Percentiles rank a stretch among this genome's conserved stretches.
Evolutionary conservation across 352 stramenopile species (phyloP).

Genomic region (Globisporangium heterothallicum): DNA sequence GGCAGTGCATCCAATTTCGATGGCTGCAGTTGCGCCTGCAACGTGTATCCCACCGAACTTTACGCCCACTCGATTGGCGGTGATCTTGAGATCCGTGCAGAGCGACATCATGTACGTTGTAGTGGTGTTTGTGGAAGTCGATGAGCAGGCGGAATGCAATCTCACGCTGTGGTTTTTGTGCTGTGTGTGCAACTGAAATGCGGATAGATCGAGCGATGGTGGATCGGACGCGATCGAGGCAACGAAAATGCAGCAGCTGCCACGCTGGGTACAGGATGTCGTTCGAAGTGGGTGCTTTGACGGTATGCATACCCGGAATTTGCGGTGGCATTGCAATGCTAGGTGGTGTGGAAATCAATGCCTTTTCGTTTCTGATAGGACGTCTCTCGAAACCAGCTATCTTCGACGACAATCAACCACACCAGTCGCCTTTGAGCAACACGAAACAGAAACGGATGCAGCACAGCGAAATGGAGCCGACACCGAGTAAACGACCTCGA

Average conservation of each 20-base stretch:
- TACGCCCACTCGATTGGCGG: constrained; percentile 26
- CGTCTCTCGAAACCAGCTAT: constrained; percentile 3
- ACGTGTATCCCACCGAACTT: background rate
- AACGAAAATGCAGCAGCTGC: constrained; percentile 34
- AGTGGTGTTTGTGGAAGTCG: background rate
- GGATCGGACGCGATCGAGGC: constrained; percentile 18
- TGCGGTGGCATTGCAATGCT: background rate
- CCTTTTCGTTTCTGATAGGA: background rate
- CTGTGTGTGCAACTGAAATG: no score
- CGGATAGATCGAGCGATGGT: background rate
- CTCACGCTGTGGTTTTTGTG: background rate
- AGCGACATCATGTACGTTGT: constrained; percentile 37
- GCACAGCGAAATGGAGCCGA: background rate
- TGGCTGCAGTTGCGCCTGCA: background rate
- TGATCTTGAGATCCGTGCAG: constrained; percentile 25
- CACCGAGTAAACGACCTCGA: constrained; percentile 16
- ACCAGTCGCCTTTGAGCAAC: background rate
- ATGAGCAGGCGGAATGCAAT: no score
- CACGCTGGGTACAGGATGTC: constrained; percentile 51
- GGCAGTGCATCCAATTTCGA: background rate
- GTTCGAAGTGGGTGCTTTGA: constrained; percentile 49
- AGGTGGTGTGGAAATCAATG: background rate
- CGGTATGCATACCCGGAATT: constrained; percentile 12
- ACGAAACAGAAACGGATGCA: constrained; percentile 10
- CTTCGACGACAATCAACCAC: background rate